A percentile compares a stretch with the other conserved stretches of the same genome.
Evolutionary conservation across 441 rosid genomes (phyloP).

Genomic region (Macaranga tanarius): DNA sequence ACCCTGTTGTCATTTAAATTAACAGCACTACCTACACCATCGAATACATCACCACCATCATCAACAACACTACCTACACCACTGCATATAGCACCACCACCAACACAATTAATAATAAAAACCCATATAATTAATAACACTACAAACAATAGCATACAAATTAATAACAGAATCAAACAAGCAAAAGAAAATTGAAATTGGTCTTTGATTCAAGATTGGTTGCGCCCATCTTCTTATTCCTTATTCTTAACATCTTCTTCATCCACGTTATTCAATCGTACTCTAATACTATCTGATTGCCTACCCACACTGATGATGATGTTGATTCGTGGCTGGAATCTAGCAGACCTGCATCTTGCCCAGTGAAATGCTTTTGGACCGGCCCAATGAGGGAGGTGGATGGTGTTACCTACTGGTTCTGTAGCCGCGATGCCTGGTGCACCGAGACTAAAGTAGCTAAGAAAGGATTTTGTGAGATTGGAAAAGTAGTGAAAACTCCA

Average conservation of each 20-base stretch:
- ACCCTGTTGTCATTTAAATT: no score
- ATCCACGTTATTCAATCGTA: conserved; percentile 10
- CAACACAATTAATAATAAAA: no score
- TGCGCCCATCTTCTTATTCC: background rate
- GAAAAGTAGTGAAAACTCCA: no score
- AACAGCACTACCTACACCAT: no score
- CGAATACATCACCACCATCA: no score
- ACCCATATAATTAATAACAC: no score
- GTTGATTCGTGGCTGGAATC: conserved; percentile 31
- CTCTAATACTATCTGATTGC: conserved; percentile 3
- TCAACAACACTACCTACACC: no score
- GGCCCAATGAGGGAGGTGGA: conserved; percentile 75
- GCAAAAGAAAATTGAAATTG: no score
- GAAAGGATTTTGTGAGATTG: conserved; percentile 62
- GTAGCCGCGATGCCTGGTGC: conserved; percentile 67
- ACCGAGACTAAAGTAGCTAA: conserved; percentile 59
- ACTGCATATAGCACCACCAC: no score
- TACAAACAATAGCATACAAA: no score
- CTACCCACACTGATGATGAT: conserved; percentile 15
- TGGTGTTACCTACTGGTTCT: conserved; percentile 80
- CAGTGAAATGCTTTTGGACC: conserved; percentile 71
- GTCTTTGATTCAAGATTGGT: no score
- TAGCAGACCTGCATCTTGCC: conserved; percentile 38
- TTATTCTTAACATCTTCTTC: background rate
- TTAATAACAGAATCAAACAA: no score